Percentiles rank a stretch among this genome's conserved stretches.
These are phyloP conservation scores for Colletotrichum cordylinicola DNA, from an alignment of 2,329 filamentous ascomycete species.

Conservation along the genomic window DNA sequence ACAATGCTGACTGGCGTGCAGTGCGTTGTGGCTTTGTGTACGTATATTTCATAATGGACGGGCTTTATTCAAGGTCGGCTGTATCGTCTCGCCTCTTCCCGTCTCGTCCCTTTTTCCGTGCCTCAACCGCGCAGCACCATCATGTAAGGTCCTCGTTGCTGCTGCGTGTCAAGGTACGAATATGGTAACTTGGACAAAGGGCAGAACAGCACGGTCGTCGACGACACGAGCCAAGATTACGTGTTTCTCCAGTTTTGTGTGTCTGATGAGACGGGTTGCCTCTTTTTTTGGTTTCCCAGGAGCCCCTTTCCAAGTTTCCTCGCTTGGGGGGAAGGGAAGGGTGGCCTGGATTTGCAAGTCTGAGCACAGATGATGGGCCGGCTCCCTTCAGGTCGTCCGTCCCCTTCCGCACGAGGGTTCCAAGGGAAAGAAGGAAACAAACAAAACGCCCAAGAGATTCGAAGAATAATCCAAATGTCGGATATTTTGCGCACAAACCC, in stretches of 20 bases:
- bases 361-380: background rate
- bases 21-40: background rate
- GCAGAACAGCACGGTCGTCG: background rate
- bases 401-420: background rate
- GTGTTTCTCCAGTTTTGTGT: background rate
- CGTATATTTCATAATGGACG: background rate
- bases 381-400: background rate
- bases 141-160: conserved; percentile 1
- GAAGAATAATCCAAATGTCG: background rate
- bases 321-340: background rate
- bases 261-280: background rate
- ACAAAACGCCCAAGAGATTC: background rate
- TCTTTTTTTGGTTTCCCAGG: background rate
- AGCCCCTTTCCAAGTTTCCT: conserved; percentile 2
- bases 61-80: background rate
- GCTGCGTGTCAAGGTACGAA: background rate
- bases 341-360: background rate
- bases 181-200: background rate
- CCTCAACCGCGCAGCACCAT: background rate
- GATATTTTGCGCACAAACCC: background rate
- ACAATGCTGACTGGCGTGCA: background rate
- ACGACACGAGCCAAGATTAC: background rate
- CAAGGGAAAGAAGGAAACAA: background rate
- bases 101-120: background rate
- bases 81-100: background rate